Evolutionary conservation across 768 basidiomycete genomes (phyloP).

Genomic region (Termitomyces sp.): DNA sequence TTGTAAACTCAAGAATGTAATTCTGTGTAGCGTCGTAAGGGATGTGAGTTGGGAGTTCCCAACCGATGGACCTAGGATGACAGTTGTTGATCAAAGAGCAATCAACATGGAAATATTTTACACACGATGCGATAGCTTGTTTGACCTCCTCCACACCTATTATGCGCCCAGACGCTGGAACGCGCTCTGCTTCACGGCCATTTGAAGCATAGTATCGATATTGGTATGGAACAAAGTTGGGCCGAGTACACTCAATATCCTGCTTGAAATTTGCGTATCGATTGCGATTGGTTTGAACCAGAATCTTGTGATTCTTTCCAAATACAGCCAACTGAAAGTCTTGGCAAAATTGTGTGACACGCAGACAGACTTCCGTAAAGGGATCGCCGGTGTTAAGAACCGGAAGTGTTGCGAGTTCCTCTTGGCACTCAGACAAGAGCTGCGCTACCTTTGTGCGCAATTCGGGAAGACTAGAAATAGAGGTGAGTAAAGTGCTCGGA

Average conservation of each 20-base stretch:
- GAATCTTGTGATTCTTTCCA: slow-evolving; percentile 26
- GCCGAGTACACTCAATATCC: slow-evolving; percentile 30
- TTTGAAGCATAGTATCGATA: neutral
- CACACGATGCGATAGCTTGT: slow-evolving; percentile 23
- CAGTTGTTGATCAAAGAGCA: neutral
- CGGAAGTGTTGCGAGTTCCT: slow-evolving; percentile 35
- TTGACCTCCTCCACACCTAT: slow-evolving; percentile 19
- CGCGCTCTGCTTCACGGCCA: neutral
- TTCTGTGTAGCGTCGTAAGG: slow-evolving; percentile 28
- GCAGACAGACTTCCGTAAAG: slow-evolving; percentile 36
- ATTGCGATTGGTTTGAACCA: slow-evolving; percentile 28
- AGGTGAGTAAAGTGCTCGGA: neutral
- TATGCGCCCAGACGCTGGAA: neutral
- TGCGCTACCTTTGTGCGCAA: slow-evolving; percentile 33
- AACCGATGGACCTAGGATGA: slow-evolving; percentile 24
- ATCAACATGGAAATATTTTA: neutral
- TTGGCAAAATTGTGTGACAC: slow-evolving; percentile 39
- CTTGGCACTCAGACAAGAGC: slow-evolving; percentile 28
- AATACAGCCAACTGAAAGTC: slow-evolving; percentile 25
- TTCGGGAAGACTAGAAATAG: slow-evolving; percentile 36
- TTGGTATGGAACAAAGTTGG: slow-evolving; percentile 30
- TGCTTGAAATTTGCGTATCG: slow-evolving; percentile 27
- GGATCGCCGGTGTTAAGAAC: slow-evolving; percentile 30
- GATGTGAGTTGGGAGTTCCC: slow-evolving; percentile 30
- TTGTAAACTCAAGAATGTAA: slow-evolving; percentile 21